These are phyloP conservation scores for Lasiosphaeria hispida DNA, from an alignment of 495 filamentous ascomycete genomes.

Conservation along the genomic window DNA sequence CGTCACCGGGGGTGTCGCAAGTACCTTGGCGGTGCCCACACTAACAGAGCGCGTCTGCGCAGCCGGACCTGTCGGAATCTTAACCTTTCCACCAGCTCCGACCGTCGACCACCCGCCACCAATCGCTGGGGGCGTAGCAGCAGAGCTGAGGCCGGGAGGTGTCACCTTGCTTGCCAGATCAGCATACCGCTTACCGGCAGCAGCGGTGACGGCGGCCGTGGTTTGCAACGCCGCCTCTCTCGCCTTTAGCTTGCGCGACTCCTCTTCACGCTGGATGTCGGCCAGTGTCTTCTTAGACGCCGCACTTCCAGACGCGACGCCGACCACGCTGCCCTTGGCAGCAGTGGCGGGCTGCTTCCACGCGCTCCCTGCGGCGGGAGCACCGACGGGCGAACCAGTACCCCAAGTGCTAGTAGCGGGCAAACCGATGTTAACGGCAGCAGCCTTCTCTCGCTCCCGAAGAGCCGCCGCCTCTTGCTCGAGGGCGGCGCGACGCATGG, in stretches of 20 bases:
- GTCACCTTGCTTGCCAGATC: constrained; percentile 81
- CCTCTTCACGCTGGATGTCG: constrained; percentile 96
- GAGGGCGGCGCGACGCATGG: constrained; percentile 67
- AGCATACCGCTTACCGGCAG: constrained; percentile 82
- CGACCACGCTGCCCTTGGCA: constrained; percentile 28
- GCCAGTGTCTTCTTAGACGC: constrained; percentile 82
- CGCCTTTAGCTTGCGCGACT: constrained; percentile 77
- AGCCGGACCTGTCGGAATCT: constrained; percentile 61
- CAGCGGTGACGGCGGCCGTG: constrained; percentile 46
- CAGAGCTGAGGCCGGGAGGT: constrained; percentile 17
- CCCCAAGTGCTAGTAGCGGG: constrained; percentile 92
- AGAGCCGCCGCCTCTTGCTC: constrained; percentile 71
- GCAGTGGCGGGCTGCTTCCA: constrained; percentile 55
- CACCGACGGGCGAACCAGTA: constrained; percentile 60
- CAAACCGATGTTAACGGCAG: constrained; percentile 64
- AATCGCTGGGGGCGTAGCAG: constrained; percentile 21
- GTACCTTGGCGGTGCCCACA: constrained; percentile 38
- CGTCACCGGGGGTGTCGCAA: constrained; percentile 16
- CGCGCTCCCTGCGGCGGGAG: constrained; percentile 57
- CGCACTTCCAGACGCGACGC: constrained; percentile 40
- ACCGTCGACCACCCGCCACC: constrained; percentile 90
- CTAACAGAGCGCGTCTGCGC: constrained; percentile 58
- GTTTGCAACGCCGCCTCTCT: constrained; percentile 51
- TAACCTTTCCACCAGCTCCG: constrained; percentile 89
- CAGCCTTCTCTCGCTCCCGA: constrained; percentile 59